A percentile compares a stretch with the other conserved stretches of the same genome.
Evolutionary conservation across 2,329 filamentous ascomycete species (phyloP).

Genomic region (Balansia obtecta): DNA sequence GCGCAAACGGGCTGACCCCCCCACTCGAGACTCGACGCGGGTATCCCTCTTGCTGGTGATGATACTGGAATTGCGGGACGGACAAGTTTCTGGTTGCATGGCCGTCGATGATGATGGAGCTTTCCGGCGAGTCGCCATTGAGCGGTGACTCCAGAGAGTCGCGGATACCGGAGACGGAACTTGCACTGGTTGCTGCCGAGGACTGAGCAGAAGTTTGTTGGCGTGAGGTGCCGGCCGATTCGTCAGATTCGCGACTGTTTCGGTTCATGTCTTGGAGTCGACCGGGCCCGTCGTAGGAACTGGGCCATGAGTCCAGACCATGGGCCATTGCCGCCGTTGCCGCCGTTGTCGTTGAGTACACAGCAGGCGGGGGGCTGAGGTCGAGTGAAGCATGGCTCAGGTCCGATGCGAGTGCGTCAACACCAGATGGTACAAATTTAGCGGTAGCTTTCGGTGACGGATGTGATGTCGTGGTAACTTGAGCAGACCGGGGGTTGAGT

Average conservation of each 20-base stretch:
- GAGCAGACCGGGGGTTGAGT: constrained; percentile 1
- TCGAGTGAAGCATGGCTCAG: constrained; percentile 9
- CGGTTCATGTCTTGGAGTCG: constrained; percentile 27
- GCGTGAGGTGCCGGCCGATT: constrained; percentile 35
- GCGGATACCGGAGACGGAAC: constrained; percentile 39
- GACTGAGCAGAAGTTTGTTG: constrained; percentile 37
- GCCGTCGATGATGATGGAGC: constrained; percentile 37
- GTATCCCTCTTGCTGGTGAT: constrained; percentile 39
- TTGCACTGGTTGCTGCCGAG: constrained; percentile 42
- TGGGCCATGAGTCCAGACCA: constrained; percentile 19
- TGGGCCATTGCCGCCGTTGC: constrained; percentile 11
- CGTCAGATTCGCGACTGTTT: constrained; percentile 41
- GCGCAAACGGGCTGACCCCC: constrained; percentile 17
- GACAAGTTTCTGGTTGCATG: constrained; percentile 27
- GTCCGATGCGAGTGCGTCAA: constrained; percentile 7
- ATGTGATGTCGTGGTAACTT: background rate
- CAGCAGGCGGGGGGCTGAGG: constrained; percentile 6
- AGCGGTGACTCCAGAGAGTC: constrained; percentile 33
- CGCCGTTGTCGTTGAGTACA: constrained; percentile 7
- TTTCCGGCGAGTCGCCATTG: constrained; percentile 34
- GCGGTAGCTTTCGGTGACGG: constrained; percentile 1
- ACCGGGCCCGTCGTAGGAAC: constrained; percentile 16
- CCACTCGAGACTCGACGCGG: constrained; percentile 31
- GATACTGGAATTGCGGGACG: constrained; percentile 49
- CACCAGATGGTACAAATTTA: background rate